phyloP scores from a whole-genome alignment of 805 yeast genomes.

The Candida coleopterorum region DNA sequence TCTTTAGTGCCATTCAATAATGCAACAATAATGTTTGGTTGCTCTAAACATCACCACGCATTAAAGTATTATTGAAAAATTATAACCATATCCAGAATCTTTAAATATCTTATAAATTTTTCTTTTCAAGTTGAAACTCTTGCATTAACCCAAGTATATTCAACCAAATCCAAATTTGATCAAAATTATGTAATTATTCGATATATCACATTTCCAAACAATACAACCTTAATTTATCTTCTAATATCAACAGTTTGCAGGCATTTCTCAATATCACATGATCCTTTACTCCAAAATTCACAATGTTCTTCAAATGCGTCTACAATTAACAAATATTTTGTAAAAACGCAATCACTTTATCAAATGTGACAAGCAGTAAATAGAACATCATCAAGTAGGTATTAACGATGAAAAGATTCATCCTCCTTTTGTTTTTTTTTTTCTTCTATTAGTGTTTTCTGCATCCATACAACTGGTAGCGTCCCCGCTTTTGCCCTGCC shows the following conservation, averaged over 20 bases:
- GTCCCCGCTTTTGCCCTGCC: no score
- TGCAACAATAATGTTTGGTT: conserved; percentile 98
- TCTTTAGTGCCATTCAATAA: conserved; percentile 94
- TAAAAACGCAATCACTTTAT: conserved; percentile 85
- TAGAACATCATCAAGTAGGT: conserved; percentile 99
- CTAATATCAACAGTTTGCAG: conserved; percentile 54
- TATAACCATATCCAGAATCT: conserved; percentile 82
- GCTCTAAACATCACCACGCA: conserved; percentile 99
- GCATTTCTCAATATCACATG: conserved; percentile 82
- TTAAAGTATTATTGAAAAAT: conserved; percentile 87
- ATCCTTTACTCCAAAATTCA: conserved; percentile 37
- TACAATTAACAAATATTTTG: conserved; percentile 76
- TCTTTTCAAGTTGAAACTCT: conserved; percentile 96
- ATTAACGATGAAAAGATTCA: conserved; percentile 92
- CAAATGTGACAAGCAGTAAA: conserved; percentile 97
- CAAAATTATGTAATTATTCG: conserved; percentile 64
- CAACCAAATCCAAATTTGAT: conserved; percentile 68
- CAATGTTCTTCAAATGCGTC: conserved; percentile 78
- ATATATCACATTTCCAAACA: conserved; percentile 75
- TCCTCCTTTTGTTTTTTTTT: no score
- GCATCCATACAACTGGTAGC: no score
- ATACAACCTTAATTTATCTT: conserved; percentile 48
- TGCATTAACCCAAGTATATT: conserved; percentile 95
- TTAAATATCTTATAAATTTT: conserved; percentile 84
- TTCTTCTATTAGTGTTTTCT: no score